Evolutionary conservation across 306 rosid genomes (phyloP).

Genomic region (Pachyrhizus erosus): DNA sequence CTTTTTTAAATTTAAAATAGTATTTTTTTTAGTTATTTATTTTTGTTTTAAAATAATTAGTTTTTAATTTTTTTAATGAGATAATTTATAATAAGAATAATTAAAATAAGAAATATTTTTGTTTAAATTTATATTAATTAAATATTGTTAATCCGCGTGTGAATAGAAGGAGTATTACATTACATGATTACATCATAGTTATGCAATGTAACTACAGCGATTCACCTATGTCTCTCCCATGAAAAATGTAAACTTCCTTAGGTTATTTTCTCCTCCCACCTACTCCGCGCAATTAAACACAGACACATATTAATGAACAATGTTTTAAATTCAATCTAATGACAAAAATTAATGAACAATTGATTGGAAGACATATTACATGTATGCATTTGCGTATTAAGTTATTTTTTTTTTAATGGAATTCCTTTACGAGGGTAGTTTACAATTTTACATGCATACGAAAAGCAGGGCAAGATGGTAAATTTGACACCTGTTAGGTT

Average conservation of each 20-base stretch:
- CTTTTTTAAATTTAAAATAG: too few relatives aligned
- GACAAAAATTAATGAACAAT: background rate
- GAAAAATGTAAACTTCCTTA: too few relatives aligned
- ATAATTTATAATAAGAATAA: too few relatives aligned
- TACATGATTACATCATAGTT: background rate
- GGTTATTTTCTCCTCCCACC: background rate
- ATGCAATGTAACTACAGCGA: background rate
- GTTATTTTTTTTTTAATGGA: background rate
- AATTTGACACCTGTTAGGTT: slow-evolving; percentile 41
- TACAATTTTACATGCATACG: background rate
- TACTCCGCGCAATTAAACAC: too few relatives aligned
- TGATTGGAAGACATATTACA: background rate
- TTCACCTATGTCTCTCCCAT: background rate
- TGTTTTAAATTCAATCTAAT: background rate
- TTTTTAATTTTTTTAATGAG: too few relatives aligned
- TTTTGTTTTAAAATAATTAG: too few relatives aligned
- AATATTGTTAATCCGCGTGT: too few relatives aligned
- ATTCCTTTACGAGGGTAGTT: slow-evolving; percentile 25
- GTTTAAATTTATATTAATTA: too few relatives aligned
- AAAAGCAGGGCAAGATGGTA: slow-evolving; percentile 49
- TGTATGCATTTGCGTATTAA: background rate
- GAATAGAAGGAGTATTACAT: background rate
- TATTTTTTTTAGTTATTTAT: too few relatives aligned
- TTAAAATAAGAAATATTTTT: too few relatives aligned
- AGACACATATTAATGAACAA: background rate